A percentile compares a stretch with the other conserved stretches of the same genome.
These are phyloP conservation scores for Komagataella mondaviorum DNA, from an alignment of 805 yeast species.

Conservation along the genomic window DNA sequence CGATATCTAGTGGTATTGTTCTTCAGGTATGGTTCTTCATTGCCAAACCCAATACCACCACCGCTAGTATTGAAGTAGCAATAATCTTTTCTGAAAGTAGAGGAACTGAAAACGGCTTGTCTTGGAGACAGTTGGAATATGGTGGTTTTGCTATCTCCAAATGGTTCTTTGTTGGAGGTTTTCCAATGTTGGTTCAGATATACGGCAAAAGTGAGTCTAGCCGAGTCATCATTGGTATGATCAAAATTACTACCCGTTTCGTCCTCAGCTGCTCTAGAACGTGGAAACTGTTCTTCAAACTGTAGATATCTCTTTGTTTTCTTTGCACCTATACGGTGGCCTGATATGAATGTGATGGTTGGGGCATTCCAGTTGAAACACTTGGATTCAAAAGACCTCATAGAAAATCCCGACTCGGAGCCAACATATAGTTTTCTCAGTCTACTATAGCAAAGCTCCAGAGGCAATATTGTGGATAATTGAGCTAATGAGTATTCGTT, in stretches of 20 bases:
- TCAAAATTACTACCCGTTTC: not conserved
- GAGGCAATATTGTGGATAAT: conserved; percentile 22
- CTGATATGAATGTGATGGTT: conserved; percentile 56
- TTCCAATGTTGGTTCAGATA: conserved; percentile 67
- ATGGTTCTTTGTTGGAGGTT: conserved; percentile 51
- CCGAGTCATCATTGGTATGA: conserved; percentile 17
- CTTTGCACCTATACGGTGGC: conserved; percentile 31
- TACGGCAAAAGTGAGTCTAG: conserved; percentile 47
- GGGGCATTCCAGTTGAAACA: conserved; percentile 89
- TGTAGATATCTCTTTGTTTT: conserved; percentile 33
- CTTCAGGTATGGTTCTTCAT: conserved; percentile 46
- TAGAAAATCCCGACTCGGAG: conserved; percentile 71
- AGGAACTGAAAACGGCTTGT: conserved; percentile 37
- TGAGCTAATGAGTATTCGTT: conserved; percentile 22
- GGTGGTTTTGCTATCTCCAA: conserved; percentile 48
- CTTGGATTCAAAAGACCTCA: conserved; percentile 73
- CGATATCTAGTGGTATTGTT: conserved; percentile 25
- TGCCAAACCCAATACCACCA: conserved; percentile 78
- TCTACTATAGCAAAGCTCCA: conserved; percentile 28
- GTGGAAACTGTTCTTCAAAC: conserved; percentile 37
- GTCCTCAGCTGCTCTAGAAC: conserved; percentile 12
- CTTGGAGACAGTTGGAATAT: conserved; percentile 59
- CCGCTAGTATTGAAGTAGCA: conserved; percentile 63
- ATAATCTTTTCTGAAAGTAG: conserved; percentile 20
- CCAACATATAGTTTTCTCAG: conserved; percentile 59